Conservation (phyloP, 2,329 filamentous ascomycete species). For the Fusarium albosuccineum region DNA sequence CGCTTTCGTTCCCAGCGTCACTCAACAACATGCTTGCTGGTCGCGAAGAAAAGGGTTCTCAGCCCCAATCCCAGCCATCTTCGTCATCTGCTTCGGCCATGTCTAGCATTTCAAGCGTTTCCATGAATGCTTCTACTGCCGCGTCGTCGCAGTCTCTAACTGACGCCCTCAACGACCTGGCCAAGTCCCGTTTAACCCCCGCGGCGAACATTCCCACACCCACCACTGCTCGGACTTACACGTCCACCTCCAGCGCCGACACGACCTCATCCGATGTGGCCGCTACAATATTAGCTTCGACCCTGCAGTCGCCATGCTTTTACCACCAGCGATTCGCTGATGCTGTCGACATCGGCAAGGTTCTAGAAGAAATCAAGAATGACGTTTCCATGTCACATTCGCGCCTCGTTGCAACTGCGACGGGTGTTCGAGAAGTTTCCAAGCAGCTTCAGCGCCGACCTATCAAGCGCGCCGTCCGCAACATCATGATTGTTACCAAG, state of each 20-base stretch:
- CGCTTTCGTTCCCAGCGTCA: conserved; percentile 55
- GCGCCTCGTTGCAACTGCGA: conserved; percentile 93
- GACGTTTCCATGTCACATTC: conserved; percentile 95
- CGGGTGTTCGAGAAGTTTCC: conserved; percentile 93
- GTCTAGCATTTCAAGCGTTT: conserved; percentile 17
- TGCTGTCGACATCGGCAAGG: conserved; percentile 93
- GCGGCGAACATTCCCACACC: conserved; percentile 38
- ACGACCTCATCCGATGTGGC: conserved; percentile 30
- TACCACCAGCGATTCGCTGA: conserved; percentile 98
- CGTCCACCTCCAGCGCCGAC: conserved; percentile 24
- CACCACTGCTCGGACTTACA: conserved; percentile 38
- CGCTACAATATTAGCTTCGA: conserved; percentile 52
- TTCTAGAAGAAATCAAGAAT: conserved; percentile 92
- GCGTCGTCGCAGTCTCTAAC: conserved; percentile 73
- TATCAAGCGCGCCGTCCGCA: conserved; percentile 90
- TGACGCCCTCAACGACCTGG: conserved; percentile 68
- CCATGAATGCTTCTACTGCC: conserved; percentile 50
- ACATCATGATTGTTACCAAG: conserved; percentile 99
- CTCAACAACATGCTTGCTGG: conserved; percentile 66
- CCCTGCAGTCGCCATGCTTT: conserved; percentile 91
- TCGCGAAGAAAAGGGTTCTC: conserved; percentile 52
- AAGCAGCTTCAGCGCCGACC: conserved; percentile 94
- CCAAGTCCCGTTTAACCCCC: conserved; percentile 55
- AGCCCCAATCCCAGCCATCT: conserved; percentile 44
- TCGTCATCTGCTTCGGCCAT: conserved; percentile 17